Evolutionary conservation across 1,284 basidiomycete genomes (phyloP).

Genomic region (Trametes sp.): DNA sequence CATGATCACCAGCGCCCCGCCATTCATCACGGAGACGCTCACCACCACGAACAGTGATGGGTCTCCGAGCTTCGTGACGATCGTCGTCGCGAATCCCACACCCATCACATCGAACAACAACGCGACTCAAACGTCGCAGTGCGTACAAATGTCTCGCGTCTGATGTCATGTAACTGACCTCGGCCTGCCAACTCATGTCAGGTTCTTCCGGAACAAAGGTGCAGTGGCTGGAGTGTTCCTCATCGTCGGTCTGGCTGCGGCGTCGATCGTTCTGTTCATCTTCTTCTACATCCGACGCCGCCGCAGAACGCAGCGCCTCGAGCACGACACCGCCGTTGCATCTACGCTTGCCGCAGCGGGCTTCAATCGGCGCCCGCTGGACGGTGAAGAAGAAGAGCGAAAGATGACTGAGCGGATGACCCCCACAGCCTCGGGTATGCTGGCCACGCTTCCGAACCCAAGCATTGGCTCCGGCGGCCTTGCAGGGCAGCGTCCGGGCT

Average conservation of each 20-base stretch:
- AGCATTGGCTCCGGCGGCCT: conserved; percentile 28
- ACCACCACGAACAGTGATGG: conserved; percentile 64
- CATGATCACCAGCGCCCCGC: conserved; percentile 57
- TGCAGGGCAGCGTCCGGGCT: conserved; percentile 42
- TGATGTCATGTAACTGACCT: not conserved
- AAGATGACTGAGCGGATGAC: conserved; percentile 37
- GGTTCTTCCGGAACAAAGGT: conserved; percentile 78
- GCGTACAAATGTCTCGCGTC: conserved; percentile 36
- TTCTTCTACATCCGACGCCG: conserved; percentile 74
- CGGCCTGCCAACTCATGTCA: conserved; percentile 39
- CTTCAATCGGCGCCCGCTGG: conserved; percentile 67
- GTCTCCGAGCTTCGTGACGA: conserved; percentile 60
- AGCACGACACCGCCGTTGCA: conserved; percentile 71
- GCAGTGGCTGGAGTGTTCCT: conserved; percentile 82
- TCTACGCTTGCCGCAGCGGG: conserved; percentile 75
- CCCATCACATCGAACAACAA: conserved; percentile 56
- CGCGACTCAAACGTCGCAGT: conserved; percentile 52
- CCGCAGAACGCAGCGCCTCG: conserved; percentile 61
- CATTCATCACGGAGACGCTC: conserved; percentile 61
- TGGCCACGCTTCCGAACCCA: conserved; percentile 31
- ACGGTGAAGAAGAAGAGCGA: conserved; percentile 66
- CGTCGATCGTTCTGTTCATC: conserved; percentile 73
- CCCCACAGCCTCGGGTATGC: conserved; percentile 29
- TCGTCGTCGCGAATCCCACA: conserved; percentile 69
- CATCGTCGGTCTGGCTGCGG: conserved; percentile 74